Conservation (phyloP, 352 stramenopile genomes). For the Globisporangium parvum region DNA sequence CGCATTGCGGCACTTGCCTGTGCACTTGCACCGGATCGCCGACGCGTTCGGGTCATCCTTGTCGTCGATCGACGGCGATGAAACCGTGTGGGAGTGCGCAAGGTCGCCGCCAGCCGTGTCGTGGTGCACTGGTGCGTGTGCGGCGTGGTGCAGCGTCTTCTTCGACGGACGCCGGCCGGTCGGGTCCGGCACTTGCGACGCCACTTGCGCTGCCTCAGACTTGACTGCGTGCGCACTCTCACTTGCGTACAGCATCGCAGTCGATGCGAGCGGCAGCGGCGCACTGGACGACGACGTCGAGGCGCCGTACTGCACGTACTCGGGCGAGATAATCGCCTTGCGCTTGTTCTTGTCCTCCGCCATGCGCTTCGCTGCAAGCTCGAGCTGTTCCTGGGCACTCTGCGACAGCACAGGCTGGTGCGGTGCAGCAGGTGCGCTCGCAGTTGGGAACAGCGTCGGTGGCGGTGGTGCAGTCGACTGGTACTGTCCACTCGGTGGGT, state of each 20-base stretch:
- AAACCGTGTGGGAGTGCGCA: neutral
- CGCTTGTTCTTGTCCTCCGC: constrained; percentile 77
- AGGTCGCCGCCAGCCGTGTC: constrained; percentile 1
- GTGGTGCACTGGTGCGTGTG: neutral
- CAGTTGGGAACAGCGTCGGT: neutral
- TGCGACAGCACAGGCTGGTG: constrained; percentile 11
- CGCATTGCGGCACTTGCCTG: constrained; percentile 77
- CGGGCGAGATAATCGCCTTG: constrained; percentile 73
- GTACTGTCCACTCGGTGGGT: neutral
- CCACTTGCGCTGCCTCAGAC: constrained; percentile 27
- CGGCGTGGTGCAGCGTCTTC: constrained; percentile 51
- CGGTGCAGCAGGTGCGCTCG: neutral
- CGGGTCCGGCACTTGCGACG: constrained; percentile 46
- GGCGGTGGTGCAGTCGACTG: constrained; percentile 1
- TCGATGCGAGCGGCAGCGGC: neutral
- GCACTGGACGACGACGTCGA: constrained; percentile 1
- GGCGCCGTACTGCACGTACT: constrained; percentile 73
- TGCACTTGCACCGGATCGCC: constrained; percentile 68
- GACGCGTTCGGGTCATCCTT: constrained; percentile 21
- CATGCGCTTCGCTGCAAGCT: constrained; percentile 33
- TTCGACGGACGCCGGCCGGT: constrained; percentile 62
- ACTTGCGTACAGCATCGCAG: neutral
- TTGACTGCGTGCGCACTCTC: constrained; percentile 13
- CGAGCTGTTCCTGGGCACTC: constrained; percentile 38
- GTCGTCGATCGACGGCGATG: constrained; percentile 8